These are phyloP conservation scores for Bipolaris zeicola DNA, from an alignment of 2,329 filamentous ascomycete genomes.

Conservation along the genomic window DNA sequence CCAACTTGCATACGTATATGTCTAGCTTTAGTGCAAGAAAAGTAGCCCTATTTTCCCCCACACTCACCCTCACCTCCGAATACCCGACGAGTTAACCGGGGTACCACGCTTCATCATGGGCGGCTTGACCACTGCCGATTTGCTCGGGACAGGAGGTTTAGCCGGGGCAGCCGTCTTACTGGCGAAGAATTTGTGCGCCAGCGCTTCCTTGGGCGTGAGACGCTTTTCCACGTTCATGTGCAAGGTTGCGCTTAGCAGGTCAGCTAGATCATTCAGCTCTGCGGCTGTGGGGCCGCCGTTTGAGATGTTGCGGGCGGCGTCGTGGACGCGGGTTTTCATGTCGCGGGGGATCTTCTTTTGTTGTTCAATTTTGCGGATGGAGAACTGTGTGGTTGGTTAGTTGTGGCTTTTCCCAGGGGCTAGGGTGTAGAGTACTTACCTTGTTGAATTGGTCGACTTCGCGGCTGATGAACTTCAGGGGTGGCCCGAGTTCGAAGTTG, in stretches of 20 bases:
- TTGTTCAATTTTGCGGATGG: constrained; percentile 69
- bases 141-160: constrained; percentile 18
- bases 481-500: constrained; percentile 59
- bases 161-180: constrained; percentile 26
- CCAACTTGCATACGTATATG: too few species aligned
- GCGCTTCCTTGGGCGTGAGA: constrained; percentile 81
- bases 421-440: constrained; percentile 22
- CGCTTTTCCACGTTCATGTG: constrained; percentile 91
- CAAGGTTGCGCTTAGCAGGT: constrained; percentile 86
- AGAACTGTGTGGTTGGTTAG: constrained; percentile 58
- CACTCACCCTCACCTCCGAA: constrained; percentile 21
- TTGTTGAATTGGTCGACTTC: constrained; percentile 66
- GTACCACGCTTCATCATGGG: constrained; percentile 30
- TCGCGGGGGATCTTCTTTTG: constrained; percentile 67
- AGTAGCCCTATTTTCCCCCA: too few species aligned
- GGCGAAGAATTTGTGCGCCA: constrained; percentile 87
- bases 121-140: constrained; percentile 36
- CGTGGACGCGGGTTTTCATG: constrained; percentile 77
- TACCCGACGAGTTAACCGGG: constrained; percentile 15
- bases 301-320: constrained; percentile 72
- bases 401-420: background rate
- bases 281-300: constrained; percentile 68
- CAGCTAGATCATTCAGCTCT: constrained; percentile 82
- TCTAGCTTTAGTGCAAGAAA: too few species aligned
- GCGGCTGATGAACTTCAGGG: constrained; percentile 79